Percentiles rank a stretch among this genome's conserved stretches.
These are phyloP conservation scores for Pythium chondricola DNA, from an alignment of 352 stramenopile species.

Conservation along the genomic window DNA sequence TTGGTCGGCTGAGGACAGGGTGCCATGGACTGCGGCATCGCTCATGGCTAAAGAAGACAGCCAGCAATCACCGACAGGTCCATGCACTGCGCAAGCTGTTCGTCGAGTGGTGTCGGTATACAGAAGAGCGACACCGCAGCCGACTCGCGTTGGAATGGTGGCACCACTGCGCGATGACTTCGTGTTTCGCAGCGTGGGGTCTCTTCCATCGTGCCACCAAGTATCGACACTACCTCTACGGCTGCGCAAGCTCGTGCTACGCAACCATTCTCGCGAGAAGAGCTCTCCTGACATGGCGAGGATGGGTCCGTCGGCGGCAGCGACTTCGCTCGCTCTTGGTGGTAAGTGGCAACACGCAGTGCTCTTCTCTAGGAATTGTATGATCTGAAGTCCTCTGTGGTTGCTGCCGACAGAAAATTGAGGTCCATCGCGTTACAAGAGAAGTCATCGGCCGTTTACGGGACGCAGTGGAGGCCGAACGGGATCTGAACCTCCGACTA, in stretches of 20 bases:
- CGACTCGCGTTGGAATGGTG: constrained; percentile 8
- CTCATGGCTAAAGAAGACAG: no score
- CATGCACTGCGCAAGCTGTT: no score
- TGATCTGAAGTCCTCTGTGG: neutral
- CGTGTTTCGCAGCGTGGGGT: constrained; percentile 11
- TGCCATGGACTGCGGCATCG: no score
- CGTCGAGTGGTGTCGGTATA: neutral
- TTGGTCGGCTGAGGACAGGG: no score
- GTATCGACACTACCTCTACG: constrained; percentile 3
- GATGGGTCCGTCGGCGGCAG: no score
- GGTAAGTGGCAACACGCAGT: no score
- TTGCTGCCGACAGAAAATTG: neutral
- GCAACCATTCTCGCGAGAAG: neutral
- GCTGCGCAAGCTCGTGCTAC: neutral
- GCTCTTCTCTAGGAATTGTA: no score
- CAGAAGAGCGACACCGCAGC: neutral
- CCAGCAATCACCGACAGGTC: no score
- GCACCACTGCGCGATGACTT: constrained; percentile 6
- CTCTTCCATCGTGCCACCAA: constrained; percentile 10
- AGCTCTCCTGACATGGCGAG: no score
- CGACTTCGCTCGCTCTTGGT: no score
- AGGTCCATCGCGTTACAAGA: neutral
- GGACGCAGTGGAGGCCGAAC: constrained; percentile 3
- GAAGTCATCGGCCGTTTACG: constrained; percentile 1
- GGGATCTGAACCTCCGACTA: neutral